Evolutionary conservation across 2,329 filamentous ascomycete genomes (phyloP), one percentile per base, ranked within the genome.

Genomic region (Epicoccum nigrum): DNA sequence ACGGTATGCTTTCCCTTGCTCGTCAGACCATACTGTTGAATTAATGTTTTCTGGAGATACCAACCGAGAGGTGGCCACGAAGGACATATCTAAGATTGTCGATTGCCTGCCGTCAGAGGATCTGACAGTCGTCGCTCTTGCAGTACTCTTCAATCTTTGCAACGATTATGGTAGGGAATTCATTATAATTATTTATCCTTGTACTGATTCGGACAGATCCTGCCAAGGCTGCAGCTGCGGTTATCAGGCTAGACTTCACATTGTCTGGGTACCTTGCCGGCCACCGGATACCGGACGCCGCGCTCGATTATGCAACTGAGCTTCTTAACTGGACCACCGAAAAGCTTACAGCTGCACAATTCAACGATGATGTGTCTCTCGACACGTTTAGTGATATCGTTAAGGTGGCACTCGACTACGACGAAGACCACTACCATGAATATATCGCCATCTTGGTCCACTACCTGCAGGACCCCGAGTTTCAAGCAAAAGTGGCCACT

Each of bases 141-240:
- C 70, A 31, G 76, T 77, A 2, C 58, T 78, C 11, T 73, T 75
- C 60, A 79, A 79, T 52, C 69, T 78, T 13, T 76, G 74, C 56
- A 72, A 72, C 16, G 74, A 75, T 40, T 76, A 65, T 51, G 68
- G 72, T 75, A 63, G 31, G 63, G 17, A 17, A 13, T 19, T 13
- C 19, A 2, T 3, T 17, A 16, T 32, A 3, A 2, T 41, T 19
- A 21, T 41, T 23, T 20, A 13, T 9, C 30, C 12, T 28, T 9
- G 27, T 51, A 38, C 63, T 67, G 39, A 71, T 35, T 23, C 19
- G 21, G 20, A 13, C 31, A 74, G 71, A 74, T 49, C 66, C 66
- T 51, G 70, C 67, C 27, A 70, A 74, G 56, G 60, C 58, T 28
- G 60, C 64, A 34, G 67, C 67, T 43, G 71, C 72, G 2, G 55